A percentile compares a stretch with the other conserved stretches of the same genome.
Evolutionary conservation across 768 basidiomycete genomes (phyloP).

Genomic region (Suillus sp.): DNA sequence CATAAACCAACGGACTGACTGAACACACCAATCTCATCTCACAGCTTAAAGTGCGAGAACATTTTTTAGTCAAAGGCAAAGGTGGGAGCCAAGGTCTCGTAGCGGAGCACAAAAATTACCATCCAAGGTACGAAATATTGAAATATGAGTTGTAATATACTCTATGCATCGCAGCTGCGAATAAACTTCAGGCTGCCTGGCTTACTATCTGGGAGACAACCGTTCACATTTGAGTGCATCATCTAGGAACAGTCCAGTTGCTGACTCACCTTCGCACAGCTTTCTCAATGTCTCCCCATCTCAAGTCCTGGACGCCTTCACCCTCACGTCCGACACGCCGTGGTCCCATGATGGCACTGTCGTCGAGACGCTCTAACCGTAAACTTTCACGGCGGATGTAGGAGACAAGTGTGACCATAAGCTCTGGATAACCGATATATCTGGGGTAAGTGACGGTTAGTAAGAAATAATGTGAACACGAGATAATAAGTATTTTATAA

Average conservation of each 20-base stretch:
- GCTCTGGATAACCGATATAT: constrained; percentile 73
- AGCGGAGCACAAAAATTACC: not conserved
- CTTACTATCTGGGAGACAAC: not conserved
- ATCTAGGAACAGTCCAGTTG: no score
- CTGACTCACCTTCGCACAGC: not conserved
- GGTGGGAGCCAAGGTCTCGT: not conserved
- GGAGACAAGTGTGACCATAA: constrained; percentile 67
- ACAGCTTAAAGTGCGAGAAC: not conserved
- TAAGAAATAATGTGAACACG: not conserved
- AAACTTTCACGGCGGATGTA: constrained; percentile 75
- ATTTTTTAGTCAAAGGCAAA: not conserved
- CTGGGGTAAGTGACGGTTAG: constrained; percentile 39
- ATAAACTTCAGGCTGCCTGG: not conserved
- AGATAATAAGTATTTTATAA: not conserved
- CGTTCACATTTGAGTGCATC: no score
- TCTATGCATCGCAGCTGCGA: not conserved
- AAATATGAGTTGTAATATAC: not conserved
- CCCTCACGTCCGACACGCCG: constrained; percentile 35
- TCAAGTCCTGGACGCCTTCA: constrained; percentile 32
- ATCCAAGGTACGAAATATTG: not conserved
- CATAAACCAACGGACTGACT: no score
- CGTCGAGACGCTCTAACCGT: constrained; percentile 60
- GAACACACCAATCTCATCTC: not conserved
- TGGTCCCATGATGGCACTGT: constrained; percentile 40
- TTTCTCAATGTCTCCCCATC: constrained; percentile 23